These are phyloP conservation scores for Hibiscus trionum DNA, from an alignment of 345 rosid genomes.

Conservation along the genomic window DNA sequence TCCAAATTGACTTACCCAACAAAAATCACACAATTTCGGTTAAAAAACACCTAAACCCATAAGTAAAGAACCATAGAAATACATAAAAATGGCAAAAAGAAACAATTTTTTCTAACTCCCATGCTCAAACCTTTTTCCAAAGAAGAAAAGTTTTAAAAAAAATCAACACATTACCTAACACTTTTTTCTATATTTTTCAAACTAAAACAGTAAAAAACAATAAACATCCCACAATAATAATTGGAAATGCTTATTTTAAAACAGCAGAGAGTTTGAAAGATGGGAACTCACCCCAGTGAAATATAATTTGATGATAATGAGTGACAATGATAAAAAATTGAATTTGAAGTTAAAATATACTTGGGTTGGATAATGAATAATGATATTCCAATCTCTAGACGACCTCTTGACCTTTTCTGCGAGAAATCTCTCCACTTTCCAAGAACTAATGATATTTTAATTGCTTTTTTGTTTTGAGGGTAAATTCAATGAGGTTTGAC, in stretches of 20 bases:
- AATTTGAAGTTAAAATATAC: not conserved
- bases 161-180: not conserved
- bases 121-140: not conserved
- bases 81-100: constrained; percentile 7
- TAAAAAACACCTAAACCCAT: not conserved
- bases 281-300: not conserved
- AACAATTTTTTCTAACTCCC: not conserved
- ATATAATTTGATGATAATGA: not conserved
- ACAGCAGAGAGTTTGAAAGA: constrained; percentile 4
- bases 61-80: not conserved
- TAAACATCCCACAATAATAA: not conserved
- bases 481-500: constrained; percentile 31
- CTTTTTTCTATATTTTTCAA: not conserved
- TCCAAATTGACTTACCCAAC: constrained; percentile 10
- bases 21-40: constrained; percentile 1
- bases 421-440: constrained; percentile 41
- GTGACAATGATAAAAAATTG: not conserved
- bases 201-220: not conserved
- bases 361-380: constrained; percentile 2
- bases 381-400: constrained; percentile 30
- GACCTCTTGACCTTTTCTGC: constrained; percentile 20
- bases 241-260: not conserved
- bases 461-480: not conserved
- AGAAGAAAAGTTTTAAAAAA: not conserved
- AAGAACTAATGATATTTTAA: constrained; percentile 29